A percentile compares a stretch with the other conserved stretches of the same genome.
These are phyloP conservation scores for Rhodotorula sp. DNA, from an alignment of 1,284 basidiomycete genomes.

Conservation along the genomic window DNA sequence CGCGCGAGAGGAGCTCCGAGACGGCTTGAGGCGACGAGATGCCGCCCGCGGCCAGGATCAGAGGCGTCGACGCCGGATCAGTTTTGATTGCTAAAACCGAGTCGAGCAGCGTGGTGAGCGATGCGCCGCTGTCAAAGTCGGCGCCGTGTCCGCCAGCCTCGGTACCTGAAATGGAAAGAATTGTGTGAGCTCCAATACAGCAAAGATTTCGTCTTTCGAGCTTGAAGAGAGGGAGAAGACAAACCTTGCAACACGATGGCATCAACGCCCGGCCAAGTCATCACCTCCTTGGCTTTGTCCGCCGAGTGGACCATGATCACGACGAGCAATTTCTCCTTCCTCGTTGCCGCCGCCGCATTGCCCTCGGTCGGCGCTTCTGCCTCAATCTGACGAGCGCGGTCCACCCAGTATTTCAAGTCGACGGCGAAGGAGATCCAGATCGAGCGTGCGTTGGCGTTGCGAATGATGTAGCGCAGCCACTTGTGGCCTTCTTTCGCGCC, in stretches of 20 bases:
- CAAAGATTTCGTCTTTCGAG: too few species aligned
- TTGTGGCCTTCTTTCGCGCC: not conserved
- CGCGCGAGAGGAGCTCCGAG: not conserved
- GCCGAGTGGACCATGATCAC: conserved; percentile 20
- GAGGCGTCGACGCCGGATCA: not conserved
- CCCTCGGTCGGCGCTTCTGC: not conserved
- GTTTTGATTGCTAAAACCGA: not conserved
- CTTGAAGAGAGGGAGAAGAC: not conserved
- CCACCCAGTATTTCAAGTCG: conserved; percentile 15
- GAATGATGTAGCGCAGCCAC: conserved; percentile 18
- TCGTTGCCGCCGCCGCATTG: not conserved
- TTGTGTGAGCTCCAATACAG: too few species aligned
- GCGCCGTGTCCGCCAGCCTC: conserved; percentile 31
- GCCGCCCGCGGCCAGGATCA: conserved; percentile 18
- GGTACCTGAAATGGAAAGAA: conserved; percentile 8
- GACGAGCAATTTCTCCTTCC: not conserved
- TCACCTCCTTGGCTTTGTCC: conserved; percentile 1
- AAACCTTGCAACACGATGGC: conserved; percentile 13
- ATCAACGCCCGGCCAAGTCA: conserved; percentile 11
- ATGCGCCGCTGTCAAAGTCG: not conserved
- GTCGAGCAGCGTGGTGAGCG: not conserved
- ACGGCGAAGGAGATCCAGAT: conserved; percentile 30
- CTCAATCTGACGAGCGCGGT: conserved; percentile 9
- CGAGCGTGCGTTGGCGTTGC: not conserved
- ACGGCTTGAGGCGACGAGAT: conserved; percentile 6